Conservation (phyloP, 2,329 filamentous ascomycete genomes). For the Beauveria bassiana region DNA sequence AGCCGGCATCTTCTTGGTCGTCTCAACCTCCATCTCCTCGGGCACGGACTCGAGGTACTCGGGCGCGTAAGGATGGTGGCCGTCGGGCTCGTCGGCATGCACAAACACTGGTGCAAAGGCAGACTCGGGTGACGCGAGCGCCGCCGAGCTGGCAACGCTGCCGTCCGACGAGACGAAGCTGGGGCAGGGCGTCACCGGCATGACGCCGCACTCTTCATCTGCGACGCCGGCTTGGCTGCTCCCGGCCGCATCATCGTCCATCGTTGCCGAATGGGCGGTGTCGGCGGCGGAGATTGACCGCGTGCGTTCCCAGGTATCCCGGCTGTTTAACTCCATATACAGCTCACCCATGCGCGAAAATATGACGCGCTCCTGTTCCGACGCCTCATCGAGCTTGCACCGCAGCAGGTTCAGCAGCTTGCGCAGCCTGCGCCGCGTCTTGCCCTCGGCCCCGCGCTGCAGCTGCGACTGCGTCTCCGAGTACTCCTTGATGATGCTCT, state of each 20-base stretch:
- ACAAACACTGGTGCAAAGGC: not conserved
- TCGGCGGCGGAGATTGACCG: not conserved
- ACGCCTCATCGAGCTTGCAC: constrained; percentile 34
- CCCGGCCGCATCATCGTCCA: too few relatives aligned
- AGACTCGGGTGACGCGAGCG: not conserved
- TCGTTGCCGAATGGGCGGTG: too few relatives aligned
- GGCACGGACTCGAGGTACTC: constrained; percentile 2
- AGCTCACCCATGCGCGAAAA: constrained; percentile 41
- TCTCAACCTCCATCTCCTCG: not conserved
- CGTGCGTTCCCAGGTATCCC: constrained; percentile 28
- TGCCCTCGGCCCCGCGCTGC: constrained; percentile 16
- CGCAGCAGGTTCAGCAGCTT: constrained; percentile 36
- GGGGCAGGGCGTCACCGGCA: constrained; percentile 11
- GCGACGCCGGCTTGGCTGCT: too few relatives aligned
- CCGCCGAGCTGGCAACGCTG: not conserved
- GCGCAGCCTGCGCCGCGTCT: constrained; percentile 24
- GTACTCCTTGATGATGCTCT: constrained; percentile 32
- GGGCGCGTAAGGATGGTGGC: not conserved
- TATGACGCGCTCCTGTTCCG: constrained; percentile 39
- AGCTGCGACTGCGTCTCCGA: constrained; percentile 28
- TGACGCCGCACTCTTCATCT: constrained; percentile 19
- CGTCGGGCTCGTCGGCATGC: not conserved
- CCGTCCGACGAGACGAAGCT: constrained; percentile 13
- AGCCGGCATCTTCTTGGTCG: not conserved
- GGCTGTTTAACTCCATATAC: constrained; percentile 39